Evolutionary conservation across 495 filamentous ascomycete genomes (phyloP).

Genomic region (Glarea lozoyensis): DNA sequence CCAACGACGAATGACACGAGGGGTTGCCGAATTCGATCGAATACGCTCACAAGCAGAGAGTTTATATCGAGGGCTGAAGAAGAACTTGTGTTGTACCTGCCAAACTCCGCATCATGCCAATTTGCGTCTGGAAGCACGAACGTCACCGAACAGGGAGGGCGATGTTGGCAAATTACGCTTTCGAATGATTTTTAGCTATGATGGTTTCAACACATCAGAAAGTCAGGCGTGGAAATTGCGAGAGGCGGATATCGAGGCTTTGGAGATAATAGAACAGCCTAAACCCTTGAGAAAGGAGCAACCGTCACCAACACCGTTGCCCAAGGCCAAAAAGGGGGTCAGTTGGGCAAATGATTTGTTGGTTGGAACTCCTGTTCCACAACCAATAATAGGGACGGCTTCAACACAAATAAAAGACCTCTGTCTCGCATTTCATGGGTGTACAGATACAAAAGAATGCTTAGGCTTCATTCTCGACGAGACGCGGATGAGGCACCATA

Average conservation of each 20-base stretch:
- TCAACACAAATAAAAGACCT: background rate
- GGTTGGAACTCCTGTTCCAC: slow-evolving; percentile 11
- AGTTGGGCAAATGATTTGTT: background rate
- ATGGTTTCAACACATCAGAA: slow-evolving; percentile 9
- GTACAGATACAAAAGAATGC: background rate
- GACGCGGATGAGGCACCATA: slow-evolving; percentile 2
- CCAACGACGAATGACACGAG: slow-evolving; percentile 8
- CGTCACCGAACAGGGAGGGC: background rate
- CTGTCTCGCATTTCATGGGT: background rate
- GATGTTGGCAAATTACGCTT: background rate
- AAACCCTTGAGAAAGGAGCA: background rate
- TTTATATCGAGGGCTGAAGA: slow-evolving; percentile 26
- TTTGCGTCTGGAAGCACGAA: slow-evolving; percentile 9
- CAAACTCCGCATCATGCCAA: slow-evolving; percentile 18
- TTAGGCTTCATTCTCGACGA: slow-evolving; percentile 7
- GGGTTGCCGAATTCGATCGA: slow-evolving; percentile 12
- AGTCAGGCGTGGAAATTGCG: background rate
- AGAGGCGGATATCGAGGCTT: background rate
- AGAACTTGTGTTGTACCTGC: slow-evolving; percentile 25
- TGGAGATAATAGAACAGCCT: background rate
- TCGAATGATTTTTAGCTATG: background rate
- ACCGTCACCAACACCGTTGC: background rate
- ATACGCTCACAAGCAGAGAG: slow-evolving; percentile 24
- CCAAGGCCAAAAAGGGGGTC: background rate
- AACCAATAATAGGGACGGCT: background rate